These are phyloP conservation scores for Ilex paraguariensis DNA, from an alignment of 305 asterid genomes.

Conservation along the genomic window DNA sequence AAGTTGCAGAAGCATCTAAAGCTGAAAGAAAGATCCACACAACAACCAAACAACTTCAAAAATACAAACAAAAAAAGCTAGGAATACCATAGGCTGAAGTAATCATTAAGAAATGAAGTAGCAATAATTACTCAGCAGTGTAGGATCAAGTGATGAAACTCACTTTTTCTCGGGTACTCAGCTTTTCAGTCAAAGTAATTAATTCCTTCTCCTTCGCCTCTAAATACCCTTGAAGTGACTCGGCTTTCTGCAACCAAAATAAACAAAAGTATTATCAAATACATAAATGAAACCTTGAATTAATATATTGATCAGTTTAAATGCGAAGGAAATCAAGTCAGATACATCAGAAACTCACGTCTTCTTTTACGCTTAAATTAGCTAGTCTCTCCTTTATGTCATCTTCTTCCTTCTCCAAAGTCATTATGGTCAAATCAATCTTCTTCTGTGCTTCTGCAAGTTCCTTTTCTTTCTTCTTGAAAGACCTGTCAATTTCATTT, in stretches of 20 bases:
- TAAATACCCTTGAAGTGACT: slow-evolving; percentile 36
- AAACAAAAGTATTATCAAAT: slow-evolving; percentile 3
- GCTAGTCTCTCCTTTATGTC: slow-evolving; percentile 44
- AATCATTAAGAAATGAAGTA: neutral
- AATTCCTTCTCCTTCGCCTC: slow-evolving; percentile 66
- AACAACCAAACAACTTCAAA: neutral
- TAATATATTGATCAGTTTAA: neutral
- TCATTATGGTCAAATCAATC: slow-evolving; percentile 35
- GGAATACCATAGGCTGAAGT: neutral
- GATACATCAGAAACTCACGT: slow-evolving; percentile 46
- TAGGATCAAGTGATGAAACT: slow-evolving; percentile 30
- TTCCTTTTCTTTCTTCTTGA: slow-evolving; percentile 53
- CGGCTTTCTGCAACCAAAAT: slow-evolving; percentile 51
- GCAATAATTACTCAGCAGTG: slow-evolving; percentile 4
- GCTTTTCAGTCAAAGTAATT: slow-evolving; percentile 48
- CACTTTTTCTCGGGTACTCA: slow-evolving; percentile 67
- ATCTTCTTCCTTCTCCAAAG: slow-evolving; percentile 56
- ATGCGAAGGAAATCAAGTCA: neutral
- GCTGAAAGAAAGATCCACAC: no score
- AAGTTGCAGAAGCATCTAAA: no score
- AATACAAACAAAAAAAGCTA: slow-evolving; percentile 5
- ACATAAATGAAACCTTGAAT: neutral
- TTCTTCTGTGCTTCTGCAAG: slow-evolving; percentile 53
- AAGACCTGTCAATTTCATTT: slow-evolving; percentile 36
- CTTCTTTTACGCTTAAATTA: slow-evolving; percentile 48